A percentile compares a stretch with the other conserved stretches of the same genome.
Evolutionary conservation across 345 rosid species (phyloP).

Genomic region (Acer campestre): DNA sequence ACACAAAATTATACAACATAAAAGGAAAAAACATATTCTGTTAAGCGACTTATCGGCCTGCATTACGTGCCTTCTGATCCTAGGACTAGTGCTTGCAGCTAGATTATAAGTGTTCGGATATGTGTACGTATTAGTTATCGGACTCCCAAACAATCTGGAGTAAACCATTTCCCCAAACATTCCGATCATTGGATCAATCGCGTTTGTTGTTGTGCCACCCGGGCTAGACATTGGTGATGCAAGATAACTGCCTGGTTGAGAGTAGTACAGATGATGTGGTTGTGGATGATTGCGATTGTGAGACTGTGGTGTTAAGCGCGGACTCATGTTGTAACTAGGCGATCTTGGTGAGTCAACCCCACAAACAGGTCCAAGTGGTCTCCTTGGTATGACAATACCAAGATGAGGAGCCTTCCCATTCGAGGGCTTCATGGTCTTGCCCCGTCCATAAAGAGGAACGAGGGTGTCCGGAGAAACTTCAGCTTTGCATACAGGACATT

Average conservation of each 20-base stretch:
- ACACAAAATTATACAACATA: constrained; percentile 68
- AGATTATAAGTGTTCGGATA: constrained; percentile 60
- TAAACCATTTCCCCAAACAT: constrained; percentile 74
- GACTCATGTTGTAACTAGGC: constrained; percentile 1
- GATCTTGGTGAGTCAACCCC: constrained; percentile 34
- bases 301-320: constrained; percentile 28
- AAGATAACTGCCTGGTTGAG: constrained; percentile 37
- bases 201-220: constrained; percentile 35
- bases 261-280: constrained; percentile 31
- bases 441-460: constrained; percentile 85
- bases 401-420: constrained; percentile 34
- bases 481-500: constrained; percentile 95
- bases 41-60: constrained; percentile 69
- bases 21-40: constrained; percentile 73
- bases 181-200: constrained; percentile 51
- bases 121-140: constrained; percentile 41
- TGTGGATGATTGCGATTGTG: constrained; percentile 27
- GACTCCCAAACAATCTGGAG: constrained; percentile 60
- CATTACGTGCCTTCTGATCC: constrained; percentile 74
- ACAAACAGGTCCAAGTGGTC: constrained; percentile 53
- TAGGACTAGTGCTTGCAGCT: constrained; percentile 48
- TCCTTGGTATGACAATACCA: constrained; percentile 43
- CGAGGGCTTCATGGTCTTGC: constrained; percentile 38
- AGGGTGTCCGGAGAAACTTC: constrained; percentile 64
- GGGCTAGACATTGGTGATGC: constrained; percentile 41